These are phyloP conservation scores for Sphenostylis stenocarpa DNA, from an alignment of 306 rosid genomes.

Conservation along the genomic window DNA sequence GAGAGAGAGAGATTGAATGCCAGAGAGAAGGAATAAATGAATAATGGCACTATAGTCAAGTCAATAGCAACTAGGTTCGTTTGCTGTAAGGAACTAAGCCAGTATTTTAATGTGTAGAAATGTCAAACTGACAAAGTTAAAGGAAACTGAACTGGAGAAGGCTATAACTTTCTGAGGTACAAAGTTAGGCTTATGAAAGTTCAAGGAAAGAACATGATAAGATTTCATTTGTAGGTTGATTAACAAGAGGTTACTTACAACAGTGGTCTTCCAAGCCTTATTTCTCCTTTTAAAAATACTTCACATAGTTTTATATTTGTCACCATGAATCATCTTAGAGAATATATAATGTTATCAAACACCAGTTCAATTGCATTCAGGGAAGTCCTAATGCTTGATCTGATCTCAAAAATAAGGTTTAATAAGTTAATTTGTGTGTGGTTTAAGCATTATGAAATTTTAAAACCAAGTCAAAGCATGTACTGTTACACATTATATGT, in stretches of 20 bases:
- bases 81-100: not conserved
- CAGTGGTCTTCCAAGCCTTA: not conserved
- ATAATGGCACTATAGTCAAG: constrained; percentile 21
- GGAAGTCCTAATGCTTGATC: not conserved
- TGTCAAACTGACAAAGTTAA: not conserved
- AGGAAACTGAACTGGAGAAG: not conserved
- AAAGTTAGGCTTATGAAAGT: not conserved
- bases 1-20: not conserved
- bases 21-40: not conserved
- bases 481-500: not conserved
- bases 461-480: constrained; percentile 18
- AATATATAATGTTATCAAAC: not conserved
- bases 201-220: constrained; percentile 5
- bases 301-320: not conserved
- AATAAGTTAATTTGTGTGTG: not conserved
- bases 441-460: not conserved
- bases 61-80: not conserved
- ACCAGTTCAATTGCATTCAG: not conserved
- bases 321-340: not conserved
- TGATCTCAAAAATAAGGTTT: not conserved
- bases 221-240: not conserved
- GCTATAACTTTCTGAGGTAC: not conserved
- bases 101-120: not conserved
- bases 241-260: not conserved
- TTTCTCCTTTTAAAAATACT: not conserved